phyloP scores from a whole-genome alignment of 164 flowering plant species.

The Aristolochia fimbriata region DNA sequence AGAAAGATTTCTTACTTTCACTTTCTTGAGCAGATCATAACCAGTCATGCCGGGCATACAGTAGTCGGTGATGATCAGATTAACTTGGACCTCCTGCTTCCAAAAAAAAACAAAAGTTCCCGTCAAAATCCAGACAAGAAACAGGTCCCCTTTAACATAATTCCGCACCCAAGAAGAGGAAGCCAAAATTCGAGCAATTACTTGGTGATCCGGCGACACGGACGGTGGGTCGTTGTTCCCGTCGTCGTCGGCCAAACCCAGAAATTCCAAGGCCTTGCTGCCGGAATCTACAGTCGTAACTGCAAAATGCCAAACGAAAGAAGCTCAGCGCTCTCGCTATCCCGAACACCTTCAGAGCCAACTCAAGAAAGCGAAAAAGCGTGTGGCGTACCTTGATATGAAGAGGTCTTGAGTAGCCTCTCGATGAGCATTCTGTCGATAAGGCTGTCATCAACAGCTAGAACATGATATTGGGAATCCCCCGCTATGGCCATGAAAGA shows the following conservation, averaged over 20 bases:
- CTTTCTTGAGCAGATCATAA: constrained; percentile 34
- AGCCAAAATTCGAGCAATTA: constrained; percentile 1
- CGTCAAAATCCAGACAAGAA: not conserved
- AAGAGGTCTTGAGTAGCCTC: constrained; percentile 59
- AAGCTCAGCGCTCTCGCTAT: not conserved
- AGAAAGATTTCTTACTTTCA: constrained; percentile 21
- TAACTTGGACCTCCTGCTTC: constrained; percentile 27
- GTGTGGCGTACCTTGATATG: constrained; percentile 27
- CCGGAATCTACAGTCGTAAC: constrained; percentile 45
- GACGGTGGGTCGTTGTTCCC: constrained; percentile 5
- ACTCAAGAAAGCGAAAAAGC: not conserved
- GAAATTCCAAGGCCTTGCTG: constrained; percentile 32
- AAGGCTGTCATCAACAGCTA: constrained; percentile 75
- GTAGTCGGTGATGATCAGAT: constrained; percentile 39
- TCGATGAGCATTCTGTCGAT: constrained; percentile 65
- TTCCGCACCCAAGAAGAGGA: not conserved
- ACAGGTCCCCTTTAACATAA: too few relatives aligned
- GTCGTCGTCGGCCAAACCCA: constrained; percentile 26
- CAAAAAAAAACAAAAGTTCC: not conserved
- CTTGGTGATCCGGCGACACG: constrained; percentile 11
- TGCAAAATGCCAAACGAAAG: constrained; percentile 9
- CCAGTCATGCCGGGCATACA: constrained; percentile 56
- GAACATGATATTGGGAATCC: constrained; percentile 60
- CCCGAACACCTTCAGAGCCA: not conserved
- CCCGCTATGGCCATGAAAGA: constrained; percentile 28